phyloP scores from a whole-genome alignment of 179 eudicot genomes.

The Beta macrorhiza region DNA sequence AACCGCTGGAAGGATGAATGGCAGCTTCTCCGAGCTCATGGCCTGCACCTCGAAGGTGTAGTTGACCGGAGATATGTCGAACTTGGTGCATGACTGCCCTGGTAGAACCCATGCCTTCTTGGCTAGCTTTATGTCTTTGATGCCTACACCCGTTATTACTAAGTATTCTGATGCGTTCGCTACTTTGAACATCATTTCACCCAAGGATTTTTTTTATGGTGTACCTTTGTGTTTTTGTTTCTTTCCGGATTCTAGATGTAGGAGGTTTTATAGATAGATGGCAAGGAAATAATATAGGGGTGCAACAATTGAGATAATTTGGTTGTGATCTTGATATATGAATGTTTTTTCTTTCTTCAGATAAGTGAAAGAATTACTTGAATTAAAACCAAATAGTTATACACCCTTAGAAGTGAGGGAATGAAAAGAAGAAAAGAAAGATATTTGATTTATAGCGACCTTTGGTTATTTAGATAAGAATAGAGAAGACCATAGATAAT shows the following conservation, averaged over 20 bases:
- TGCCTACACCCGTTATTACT: conserved; percentile 35
- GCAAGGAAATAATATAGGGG: too few relatives aligned
- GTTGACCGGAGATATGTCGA: conserved; percentile 45
- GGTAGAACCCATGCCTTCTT: conserved; percentile 45
- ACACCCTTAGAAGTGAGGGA: not conserved
- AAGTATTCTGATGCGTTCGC: conserved; percentile 44
- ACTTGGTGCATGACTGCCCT: conserved; percentile 26
- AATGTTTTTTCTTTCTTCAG: not conserved
- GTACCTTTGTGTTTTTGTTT: too few relatives aligned
- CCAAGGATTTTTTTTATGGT: too few relatives aligned
- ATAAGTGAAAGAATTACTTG: not conserved
- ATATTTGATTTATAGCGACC: not conserved
- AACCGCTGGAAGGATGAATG: conserved; percentile 43
- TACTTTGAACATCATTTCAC: conserved; percentile 24
- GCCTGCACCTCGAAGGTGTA: conserved; percentile 49
- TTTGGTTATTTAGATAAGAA: not conserved
- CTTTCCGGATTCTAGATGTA: too few relatives aligned
- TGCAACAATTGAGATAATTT: not conserved
- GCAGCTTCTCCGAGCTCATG: conserved; percentile 42
- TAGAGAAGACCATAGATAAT: not conserved
- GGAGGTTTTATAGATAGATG: too few relatives aligned
- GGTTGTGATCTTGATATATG: not conserved
- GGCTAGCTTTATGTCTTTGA: conserved; percentile 37
- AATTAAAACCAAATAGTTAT: conserved; percentile 1
- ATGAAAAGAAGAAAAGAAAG: not conserved